Evolutionary conservation across 768 basidiomycete genomes (phyloP), one percentile per base, ranked within the genome.

Genomic region (Termitomyces heimii): DNA sequence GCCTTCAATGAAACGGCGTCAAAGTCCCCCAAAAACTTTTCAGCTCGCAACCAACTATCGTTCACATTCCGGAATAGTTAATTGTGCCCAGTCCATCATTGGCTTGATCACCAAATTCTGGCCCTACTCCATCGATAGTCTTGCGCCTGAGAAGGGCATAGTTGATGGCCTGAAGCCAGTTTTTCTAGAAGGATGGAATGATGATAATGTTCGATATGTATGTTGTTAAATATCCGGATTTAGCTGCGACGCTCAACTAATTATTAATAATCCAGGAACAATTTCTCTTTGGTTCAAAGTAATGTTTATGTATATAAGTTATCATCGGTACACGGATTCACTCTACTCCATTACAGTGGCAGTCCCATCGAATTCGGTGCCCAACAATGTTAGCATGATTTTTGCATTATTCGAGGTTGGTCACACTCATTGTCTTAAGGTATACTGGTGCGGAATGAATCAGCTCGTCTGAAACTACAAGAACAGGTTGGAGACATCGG

Each of bases 51-150:
- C 78, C 49, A 90, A 90, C 63, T 89, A 86, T 62, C 80, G 88
- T 5, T 88, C 86, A 0, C 86, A 89, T 63, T 79, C 78, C 0
- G 89, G 89, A 2, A 89, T 90, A 43, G 82, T 90, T n/a, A 75
- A 84, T 46, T 87, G 84, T 61, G 88, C 88, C 0, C 80, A 83
- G 52, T 80, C 79, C 0, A 70, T 89, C 26, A 78, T 90, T 4
- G 77, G 83, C n/a, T 67, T 89, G 1, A 81, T 90, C 14, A 77
- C 71, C 16, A 63, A 61, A 9, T 84, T 84, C 56, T 89, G 86
- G 83, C 83, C 84, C 0, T 68, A 84, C 61, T 72, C 84, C 0
- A 87, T 90, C 26, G 88, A 90, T 64, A 61, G 60, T 2, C 75
- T 89, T 16, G 72, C 72, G 8, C 76, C 71, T 4, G 89, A 90